phyloP scores from a whole-genome alignment of 257 asterid genomes.

The Solanum bulbocastanum region DNA sequence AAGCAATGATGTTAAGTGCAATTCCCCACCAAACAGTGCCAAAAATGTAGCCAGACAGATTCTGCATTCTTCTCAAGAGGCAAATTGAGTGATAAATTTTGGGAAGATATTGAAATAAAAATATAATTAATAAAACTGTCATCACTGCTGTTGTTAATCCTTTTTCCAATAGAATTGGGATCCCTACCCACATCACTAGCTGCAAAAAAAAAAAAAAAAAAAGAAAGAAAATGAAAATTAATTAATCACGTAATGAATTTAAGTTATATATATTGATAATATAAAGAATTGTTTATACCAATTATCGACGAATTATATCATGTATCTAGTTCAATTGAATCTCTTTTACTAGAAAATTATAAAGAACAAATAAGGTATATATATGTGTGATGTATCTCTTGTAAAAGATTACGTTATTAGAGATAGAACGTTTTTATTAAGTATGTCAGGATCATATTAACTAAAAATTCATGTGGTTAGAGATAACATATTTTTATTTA shows the following conservation, averaged over 20 bases:
- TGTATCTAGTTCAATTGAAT: neutral
- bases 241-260: neutral
- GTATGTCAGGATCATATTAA: neutral
- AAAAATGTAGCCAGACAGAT: slow-evolving; percentile 19
- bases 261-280: neutral
- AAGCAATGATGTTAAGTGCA: slow-evolving; percentile 15
- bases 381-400: neutral
- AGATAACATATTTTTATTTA: neutral
- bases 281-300: neutral
- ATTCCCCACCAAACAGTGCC: slow-evolving; percentile 32
- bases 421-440: neutral
- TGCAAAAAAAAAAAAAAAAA: neutral
- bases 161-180: slow-evolving; percentile 9
- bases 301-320: neutral
- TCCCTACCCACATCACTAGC: slow-evolving; percentile 11
- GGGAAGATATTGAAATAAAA: slow-evolving; percentile 22
- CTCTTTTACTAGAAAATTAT: neutral
- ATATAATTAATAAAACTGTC: slow-evolving; percentile 8
- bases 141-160: slow-evolving; percentile 13
- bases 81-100: slow-evolving; percentile 17
- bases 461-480: neutral
- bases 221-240: neutral
- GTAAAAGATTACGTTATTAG: neutral
- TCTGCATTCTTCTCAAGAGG: slow-evolving; percentile 8
- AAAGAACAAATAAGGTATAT: neutral